These are phyloP conservation scores for Clathrospora elynae DNA, from an alignment of 2,329 filamentous ascomycete species.

Conservation along the genomic window DNA sequence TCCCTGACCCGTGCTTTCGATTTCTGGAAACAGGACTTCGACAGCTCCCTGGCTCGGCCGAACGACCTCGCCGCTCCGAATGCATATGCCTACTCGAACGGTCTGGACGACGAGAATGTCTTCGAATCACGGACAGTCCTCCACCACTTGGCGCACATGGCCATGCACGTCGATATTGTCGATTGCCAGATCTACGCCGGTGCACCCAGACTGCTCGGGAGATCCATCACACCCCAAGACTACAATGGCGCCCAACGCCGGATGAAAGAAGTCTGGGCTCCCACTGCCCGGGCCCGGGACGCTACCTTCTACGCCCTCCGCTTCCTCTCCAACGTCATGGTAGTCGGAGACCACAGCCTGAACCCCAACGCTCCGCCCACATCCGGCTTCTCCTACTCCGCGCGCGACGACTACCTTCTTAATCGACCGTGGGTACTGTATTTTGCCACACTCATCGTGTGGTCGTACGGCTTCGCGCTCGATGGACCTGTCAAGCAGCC, in stretches of 20 bases:
- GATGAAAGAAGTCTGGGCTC: constrained; percentile 89
- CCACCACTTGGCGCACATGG: constrained; percentile 95
- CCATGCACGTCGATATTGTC: constrained; percentile 96
- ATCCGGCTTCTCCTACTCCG: constrained; percentile 65
- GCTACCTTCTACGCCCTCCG: constrained; percentile 91
- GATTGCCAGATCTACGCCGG: constrained; percentile 96
- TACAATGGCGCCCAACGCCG: constrained; percentile 77
- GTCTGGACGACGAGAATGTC: constrained; percentile 67
- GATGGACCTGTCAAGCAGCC: constrained; percentile 72
- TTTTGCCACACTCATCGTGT: constrained; percentile 88
- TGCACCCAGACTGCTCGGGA: constrained; percentile 80
- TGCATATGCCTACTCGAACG: constrained; percentile 40
- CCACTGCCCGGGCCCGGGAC: constrained; percentile 83
- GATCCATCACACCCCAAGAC: constrained; percentile 81
- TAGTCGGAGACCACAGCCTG: constrained; percentile 60
- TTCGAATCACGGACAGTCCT: constrained; percentile 88
- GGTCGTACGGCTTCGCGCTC: constrained; percentile 90
- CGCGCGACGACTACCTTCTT: constrained; percentile 84
- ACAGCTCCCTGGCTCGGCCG: constrained; percentile 73
- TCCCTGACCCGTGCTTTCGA: constrained; percentile 88
- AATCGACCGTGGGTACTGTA: constrained; percentile 96
- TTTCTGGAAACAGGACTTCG: constrained; percentile 90
- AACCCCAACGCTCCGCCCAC: constrained; percentile 33
- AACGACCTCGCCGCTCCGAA: constrained; percentile 39
- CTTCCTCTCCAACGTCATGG: constrained; percentile 82